Evolutionary conservation across 441 rosid species (phyloP).

Genomic region (Theobroma grandiflorum): DNA sequence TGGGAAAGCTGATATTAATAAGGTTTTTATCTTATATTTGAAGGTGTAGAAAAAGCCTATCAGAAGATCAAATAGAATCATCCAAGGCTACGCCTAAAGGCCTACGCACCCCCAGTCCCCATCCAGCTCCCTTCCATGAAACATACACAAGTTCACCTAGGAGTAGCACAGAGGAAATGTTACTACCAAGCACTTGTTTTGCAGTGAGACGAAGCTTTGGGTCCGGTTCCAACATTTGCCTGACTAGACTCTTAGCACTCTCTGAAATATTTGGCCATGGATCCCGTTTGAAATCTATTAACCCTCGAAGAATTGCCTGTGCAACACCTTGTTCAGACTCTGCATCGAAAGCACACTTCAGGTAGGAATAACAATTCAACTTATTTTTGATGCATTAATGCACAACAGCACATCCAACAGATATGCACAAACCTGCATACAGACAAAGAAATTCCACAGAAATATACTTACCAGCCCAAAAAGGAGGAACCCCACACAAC

Average conservation of each 20-base stretch:
- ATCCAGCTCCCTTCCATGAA: background rate
- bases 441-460: background rate
- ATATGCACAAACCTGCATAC: background rate
- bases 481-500: conserved; percentile 97
- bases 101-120: background rate
- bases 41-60: background rate
- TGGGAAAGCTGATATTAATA: background rate
- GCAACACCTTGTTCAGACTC: conserved; percentile 99
- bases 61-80: conserved; percentile 7
- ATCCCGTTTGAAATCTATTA: conserved; percentile 95
- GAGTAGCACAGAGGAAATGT: conserved; percentile 27
- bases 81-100: background rate
- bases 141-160: background rate
- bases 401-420: conserved; percentile 17
- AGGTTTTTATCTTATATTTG: background rate
- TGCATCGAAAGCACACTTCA: conserved; percentile 41
- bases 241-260: conserved; percentile 85
- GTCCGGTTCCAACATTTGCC: conserved; percentile 98
- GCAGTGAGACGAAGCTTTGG: conserved; percentile 92
- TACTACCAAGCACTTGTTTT: conserved; percentile 92
- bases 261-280: conserved; percentile 99
- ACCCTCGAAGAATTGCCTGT: conserved; percentile 95
- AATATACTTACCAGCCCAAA: conserved; percentile 87
- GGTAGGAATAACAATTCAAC: conserved; percentile 16
- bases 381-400: background rate